Conservation (phyloP, 768 basidiomycete genomes). For the Tricholoma sp. region DNA sequence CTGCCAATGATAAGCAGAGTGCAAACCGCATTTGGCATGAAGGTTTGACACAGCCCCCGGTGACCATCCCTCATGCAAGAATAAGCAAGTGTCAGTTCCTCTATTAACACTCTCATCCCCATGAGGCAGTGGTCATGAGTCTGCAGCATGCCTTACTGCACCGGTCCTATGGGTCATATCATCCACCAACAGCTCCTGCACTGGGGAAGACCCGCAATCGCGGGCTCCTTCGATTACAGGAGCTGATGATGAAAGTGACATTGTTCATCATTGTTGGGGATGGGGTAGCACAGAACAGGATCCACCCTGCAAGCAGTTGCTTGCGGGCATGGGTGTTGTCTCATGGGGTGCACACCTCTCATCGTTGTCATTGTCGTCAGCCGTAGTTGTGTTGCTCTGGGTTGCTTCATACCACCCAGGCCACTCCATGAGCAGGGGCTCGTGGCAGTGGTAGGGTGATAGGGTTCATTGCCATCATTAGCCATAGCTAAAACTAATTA, state of each 20-base stretch:
- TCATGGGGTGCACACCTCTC: not conserved
- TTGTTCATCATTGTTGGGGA: not conserved
- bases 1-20: not conserved
- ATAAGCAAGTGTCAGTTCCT: too few relatives aligned
- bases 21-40: not conserved
- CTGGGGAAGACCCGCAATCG: not conserved
- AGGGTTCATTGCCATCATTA: slow-evolving; percentile 11
- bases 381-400: not conserved
- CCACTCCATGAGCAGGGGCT: too few relatives aligned
- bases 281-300: not conserved
- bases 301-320: not conserved
- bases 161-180: too few relatives aligned
- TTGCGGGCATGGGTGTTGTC: not conserved
- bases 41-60: not conserved
- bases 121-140: not conserved
- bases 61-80: too few relatives aligned
- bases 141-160: too few relatives aligned
- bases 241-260: not conserved
- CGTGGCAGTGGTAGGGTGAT: slow-evolving; percentile 8
- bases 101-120: not conserved
- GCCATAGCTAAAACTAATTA: not conserved
- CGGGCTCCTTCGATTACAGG: not conserved
- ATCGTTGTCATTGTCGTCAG: not conserved
- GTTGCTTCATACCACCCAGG: too few relatives aligned
- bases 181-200: too few relatives aligned